phyloP scores from a whole-genome alignment of 352 stramenopile genomes.

The Phytophthora multivora region DNA sequence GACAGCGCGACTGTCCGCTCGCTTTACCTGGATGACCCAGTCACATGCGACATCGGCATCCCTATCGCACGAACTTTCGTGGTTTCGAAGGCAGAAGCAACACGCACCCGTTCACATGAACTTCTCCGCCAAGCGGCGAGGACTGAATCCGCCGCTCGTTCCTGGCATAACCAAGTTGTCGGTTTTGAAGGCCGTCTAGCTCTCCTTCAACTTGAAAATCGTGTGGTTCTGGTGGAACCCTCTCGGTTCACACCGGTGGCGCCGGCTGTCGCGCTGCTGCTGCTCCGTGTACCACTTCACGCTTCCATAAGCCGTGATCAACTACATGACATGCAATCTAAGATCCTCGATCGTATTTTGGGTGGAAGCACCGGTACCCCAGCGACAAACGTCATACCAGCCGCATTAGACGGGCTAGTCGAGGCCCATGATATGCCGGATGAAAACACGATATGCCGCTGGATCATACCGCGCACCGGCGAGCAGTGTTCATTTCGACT shows the following conservation, averaged over 20 bases:
- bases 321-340: constrained; percentile 3
- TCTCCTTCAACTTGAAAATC: constrained; percentile 6
- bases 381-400: constrained; percentile 4
- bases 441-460: not conserved
- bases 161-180: constrained; percentile 20
- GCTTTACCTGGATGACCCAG: not conserved
- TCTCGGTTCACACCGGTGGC: not conserved
- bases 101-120: not conserved
- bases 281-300: not conserved
- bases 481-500: not conserved
- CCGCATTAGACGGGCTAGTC: constrained; percentile 5
- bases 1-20: not conserved
- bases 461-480: constrained; percentile 9
- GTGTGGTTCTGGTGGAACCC: constrained; percentile 2
- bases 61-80: not conserved
- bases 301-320: not conserved
- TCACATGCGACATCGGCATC: constrained; percentile 2
- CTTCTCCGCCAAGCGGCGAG: constrained; percentile 7
- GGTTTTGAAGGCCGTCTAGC: constrained; percentile 3
- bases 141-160: constrained; percentile 2
- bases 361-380: not conserved
- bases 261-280: constrained; percentile 3
- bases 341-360: constrained; percentile 6
- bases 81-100: constrained; percentile 10
- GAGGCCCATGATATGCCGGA: not conserved